Evolutionary conservation across 176 grass and related monocot genomes (phyloP).

Genomic region (Urochloa ruziziensis): DNA sequence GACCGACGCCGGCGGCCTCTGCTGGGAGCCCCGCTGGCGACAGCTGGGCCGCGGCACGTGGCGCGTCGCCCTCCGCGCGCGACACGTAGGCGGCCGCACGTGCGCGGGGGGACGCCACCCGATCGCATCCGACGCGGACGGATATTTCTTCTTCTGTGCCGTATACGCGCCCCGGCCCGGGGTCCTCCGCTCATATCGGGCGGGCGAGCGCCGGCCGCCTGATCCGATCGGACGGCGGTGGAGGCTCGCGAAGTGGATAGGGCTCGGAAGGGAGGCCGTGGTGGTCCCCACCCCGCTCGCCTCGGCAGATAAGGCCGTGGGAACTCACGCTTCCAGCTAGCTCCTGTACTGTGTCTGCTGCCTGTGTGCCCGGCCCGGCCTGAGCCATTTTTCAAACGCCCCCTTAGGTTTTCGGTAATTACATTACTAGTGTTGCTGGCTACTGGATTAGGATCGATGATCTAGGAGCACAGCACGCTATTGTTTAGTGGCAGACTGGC

Average conservation of each 20-base stretch:
- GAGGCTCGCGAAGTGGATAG: background rate
- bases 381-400: fast-evolving
- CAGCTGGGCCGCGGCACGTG: slow-evolving; percentile 39
- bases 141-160: slow-evolving; percentile 37
- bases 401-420: background rate
- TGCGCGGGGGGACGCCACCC: background rate
- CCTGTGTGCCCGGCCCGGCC: background rate
- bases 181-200: background rate
- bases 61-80: background rate
- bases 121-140: slow-evolving; percentile 51
- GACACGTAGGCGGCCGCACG: slow-evolving; percentile 41
- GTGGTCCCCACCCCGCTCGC: background rate
- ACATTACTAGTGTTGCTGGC: no score
- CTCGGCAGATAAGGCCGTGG: slow-evolving; percentile 40
- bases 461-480: background rate
- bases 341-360: background rate
- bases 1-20: no score
- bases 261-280: background rate
- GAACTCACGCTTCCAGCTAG: slow-evolving; percentile 28
- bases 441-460: background rate
- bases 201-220: background rate
- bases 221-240: background rate
- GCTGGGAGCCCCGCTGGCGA: background rate
- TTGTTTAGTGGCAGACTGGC: background rate
- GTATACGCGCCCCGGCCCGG: no score